A percentile compares a stretch with the other conserved stretches of the same genome.
phyloP scores from a whole-genome alignment of 1,284 basidiomycete genomes.

The Tilletia indica region DNA sequence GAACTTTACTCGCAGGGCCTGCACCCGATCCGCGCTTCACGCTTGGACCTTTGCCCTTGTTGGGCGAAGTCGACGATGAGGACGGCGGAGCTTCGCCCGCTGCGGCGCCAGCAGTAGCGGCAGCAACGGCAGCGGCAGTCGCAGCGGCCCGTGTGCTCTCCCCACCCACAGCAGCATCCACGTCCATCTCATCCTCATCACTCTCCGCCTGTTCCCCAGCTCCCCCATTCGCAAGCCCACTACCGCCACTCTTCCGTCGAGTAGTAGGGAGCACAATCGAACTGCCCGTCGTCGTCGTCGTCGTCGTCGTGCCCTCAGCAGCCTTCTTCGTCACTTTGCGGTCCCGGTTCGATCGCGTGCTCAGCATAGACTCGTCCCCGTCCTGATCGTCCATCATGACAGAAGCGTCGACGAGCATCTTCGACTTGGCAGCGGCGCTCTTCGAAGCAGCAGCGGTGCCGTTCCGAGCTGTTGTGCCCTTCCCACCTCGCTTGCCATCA shows the following conservation, averaged over 20 bases:
- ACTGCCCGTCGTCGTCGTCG: neutral
- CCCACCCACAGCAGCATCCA: slow-evolving; percentile 3
- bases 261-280: neutral
- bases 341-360: neutral
- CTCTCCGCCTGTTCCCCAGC: neutral
- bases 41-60: neutral
- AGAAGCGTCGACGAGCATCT: neutral
- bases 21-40: slow-evolving; percentile 2
- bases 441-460: neutral
- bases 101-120: neutral
- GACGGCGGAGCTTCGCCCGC: too few relatives aligned
- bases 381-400: neutral
- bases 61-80: neutral
- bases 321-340: slow-evolving; percentile 6
- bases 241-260: neutral
- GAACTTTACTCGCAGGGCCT: neutral
- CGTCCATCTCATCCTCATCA: slow-evolving; percentile 17
- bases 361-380: slow-evolving; percentile 3
- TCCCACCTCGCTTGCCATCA: neutral
- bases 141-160: neutral
- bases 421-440: neutral
- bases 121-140: neutral
- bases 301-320: neutral
- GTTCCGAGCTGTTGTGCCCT: too few relatives aligned
- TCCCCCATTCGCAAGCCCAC: neutral